Conservation (phyloP, 2,329 filamentous ascomycete genomes). For the Stylonectria norvegica region DNA sequence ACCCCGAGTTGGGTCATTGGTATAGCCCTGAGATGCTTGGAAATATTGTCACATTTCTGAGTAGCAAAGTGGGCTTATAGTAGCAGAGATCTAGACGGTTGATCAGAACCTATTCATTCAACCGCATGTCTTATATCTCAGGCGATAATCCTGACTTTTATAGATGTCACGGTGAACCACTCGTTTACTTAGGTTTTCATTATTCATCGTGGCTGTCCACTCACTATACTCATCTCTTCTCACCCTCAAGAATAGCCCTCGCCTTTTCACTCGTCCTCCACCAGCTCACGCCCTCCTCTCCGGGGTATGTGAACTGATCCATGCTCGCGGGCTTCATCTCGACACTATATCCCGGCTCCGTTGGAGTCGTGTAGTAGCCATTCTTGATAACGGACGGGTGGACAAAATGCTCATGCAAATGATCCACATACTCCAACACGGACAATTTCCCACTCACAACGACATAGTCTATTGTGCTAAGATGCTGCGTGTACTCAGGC, state of each 20-base stretch:
- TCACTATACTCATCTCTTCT: constrained; percentile 46
- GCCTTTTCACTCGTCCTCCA: constrained; percentile 81
- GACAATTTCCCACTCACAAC: constrained; percentile 77
- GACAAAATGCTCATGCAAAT: constrained; percentile 89
- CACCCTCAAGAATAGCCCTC: constrained; percentile 65
- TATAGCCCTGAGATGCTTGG: constrained; percentile 40
- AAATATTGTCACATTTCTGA: constrained; percentile 36
- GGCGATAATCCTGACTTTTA: too few relatives aligned
- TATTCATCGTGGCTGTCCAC: too few relatives aligned
- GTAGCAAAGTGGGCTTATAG: neutral
- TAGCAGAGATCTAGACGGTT: too few relatives aligned
- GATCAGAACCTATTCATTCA: too few relatives aligned
- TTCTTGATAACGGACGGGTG: constrained; percentile 76
- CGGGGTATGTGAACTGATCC: constrained; percentile 74
- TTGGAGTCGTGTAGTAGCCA: constrained; percentile 84
- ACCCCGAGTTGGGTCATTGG: constrained; percentile 44
- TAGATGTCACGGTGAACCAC: too few relatives aligned
- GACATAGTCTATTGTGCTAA: constrained; percentile 91
- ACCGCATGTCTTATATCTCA: too few relatives aligned
- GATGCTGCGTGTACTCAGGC: constrained; percentile 90
- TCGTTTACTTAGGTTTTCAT: too few relatives aligned
- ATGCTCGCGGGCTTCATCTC: constrained; percentile 91
- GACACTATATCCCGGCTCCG: constrained; percentile 80
- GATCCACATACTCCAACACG: constrained; percentile 87
- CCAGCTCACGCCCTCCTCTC: constrained; percentile 75